Base-by-base conservation (phyloP, 2,329 filamentous ascomycete species). In the Monosporascus sp. region DNA sequence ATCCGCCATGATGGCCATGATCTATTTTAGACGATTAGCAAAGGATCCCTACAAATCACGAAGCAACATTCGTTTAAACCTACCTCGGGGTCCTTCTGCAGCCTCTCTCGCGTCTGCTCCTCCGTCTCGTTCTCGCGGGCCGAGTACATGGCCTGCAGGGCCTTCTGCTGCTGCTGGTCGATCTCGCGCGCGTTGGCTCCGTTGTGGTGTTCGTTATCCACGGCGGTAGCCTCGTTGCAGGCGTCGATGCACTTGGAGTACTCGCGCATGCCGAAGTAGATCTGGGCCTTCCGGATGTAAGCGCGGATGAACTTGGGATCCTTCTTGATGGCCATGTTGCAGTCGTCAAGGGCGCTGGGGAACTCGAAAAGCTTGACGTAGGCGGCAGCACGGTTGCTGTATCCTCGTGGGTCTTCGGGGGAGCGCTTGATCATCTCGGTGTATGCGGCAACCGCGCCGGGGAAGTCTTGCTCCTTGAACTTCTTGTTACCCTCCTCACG, bases 351-450 rank as follows among this genome's bases (percentile, higher is more conserved):
- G 1, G 94, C 95, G 60, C 87, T 89, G 7, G 94, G 94, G 79
- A 99, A 96, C 63, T 92, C 89, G 65, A 99, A 89, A 44, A 99
- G 82, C 79, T 99, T 99, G 75, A 97, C 89, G 67, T 97, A 91
- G 46, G 94, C 95, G 5, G 94, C 94, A 7, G 94, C 94, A 63
- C 94, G 91, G 81, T 99, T 99, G 70, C 89, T 95, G 81, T 94
- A 99, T 44, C 94, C 93, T 63, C 95, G 87, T 41, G 94, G 87
- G 68, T 99, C 94, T 1, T 95, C 82, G 6, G 95, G 94, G 0
- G 91, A 88, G 54, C 94, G 91, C 82, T 97, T 97, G 73, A 88
- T 88, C 92, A 97, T 97, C 77, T 99, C 94, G 1, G 80, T 84
- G 78, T 99, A 99, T 1, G 93, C 91, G 45, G 91, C 91, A 27